Evolutionary conservation across 352 stramenopile species (phyloP), one percentile per base, ranked within the genome.

Genomic region (Globisporangium echinulatum): DNA sequence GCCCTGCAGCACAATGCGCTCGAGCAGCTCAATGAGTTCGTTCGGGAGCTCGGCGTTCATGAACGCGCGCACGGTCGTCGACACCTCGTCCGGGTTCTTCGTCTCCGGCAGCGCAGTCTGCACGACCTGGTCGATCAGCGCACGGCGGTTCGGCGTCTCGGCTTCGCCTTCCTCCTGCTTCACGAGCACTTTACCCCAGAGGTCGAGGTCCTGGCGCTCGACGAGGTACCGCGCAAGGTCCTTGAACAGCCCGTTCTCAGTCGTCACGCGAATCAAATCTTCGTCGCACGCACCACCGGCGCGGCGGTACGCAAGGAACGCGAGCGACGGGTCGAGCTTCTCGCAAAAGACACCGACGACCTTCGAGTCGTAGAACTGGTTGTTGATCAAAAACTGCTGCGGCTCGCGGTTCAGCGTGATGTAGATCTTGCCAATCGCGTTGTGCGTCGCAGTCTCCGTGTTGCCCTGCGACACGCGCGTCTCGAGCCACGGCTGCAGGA

Each of bases 341-440:
- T 99, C 98, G 71, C 97, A 99, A 75, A 98, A 99, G 71, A 98
- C 96, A 72, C 98, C 98, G 43, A 99, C 82, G 49, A 99, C 96
- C 63, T 96, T 92, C 19, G 97, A 97, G 71, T 99, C 97, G 81
- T 99, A 99, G 72, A 99, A 99, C 90, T 99, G 98, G 81, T 99
- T 99, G 88, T 99, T 99, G 47, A 90, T 92, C 73, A 99, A 83
- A 79, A 99, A 99, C 61, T 98, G 91, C 73, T 99, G 96, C 8
- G 98, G 96, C 63, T 99, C 97, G 69, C 97, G 95, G 84, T 99
- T 99, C 61, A 99, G 80, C 42, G 97, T 99, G 52, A 99, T 97
- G 86, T 99, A 99, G 77, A 99, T 99, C 90, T 99, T 99, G 75
- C 97, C 98, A 51, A 99, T 94, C 44, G 97, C 97, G 72, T 99